Evolutionary conservation across 2,329 filamentous ascomycete species (phyloP), one percentile per base, ranked within the genome.

Genomic region (Epichloe uncinata): DNA sequence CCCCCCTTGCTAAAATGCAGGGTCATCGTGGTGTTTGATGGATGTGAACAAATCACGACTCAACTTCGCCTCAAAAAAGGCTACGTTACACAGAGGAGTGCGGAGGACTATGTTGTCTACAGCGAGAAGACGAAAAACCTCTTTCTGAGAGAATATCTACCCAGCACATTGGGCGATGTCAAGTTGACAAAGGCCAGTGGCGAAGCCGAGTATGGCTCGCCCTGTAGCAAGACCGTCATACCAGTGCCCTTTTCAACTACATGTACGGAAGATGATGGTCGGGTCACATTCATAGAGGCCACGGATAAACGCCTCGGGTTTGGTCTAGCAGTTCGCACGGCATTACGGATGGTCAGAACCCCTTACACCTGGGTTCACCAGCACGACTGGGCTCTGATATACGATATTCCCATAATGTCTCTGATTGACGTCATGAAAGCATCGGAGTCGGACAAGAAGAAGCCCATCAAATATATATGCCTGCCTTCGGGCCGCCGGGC

Each of bases 301-400:
- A 56, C 0, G 35, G 45, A n/a, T 16, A 67, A 73, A 0, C 69
- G 75, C 0, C 57, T 79, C 2, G 75, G 75, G 0, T 79, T 79
- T 45, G 75, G 74, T 0, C 63, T 79, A 1, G 74, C 71, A 1
- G 73, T 79, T 18, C 72, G 75, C 12, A 72, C 73, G 0, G 75
- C 74, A 0, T 58, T 79, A 43, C 65, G 74, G 3, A 48, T 67
- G 5, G 65, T 69, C 0, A 53, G 60, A 12, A 78, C 75, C 1
- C 71, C 73, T 0, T 75, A 75, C 43, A 73, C 77, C 15, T 79
- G 75, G 75, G 61, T 79, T 0, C 75, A 78, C 53, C 75, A 79
- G 60, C 75, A 79, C 56, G 75, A 79, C 60, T 79, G 75, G 75
- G 63, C 67, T 5, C 60, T 79, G 0, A 63, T 69, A 15, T 60